phyloP scores from a whole-genome alignment of 2,329 filamentous ascomycete genomes.

The Sordariomycetes sp. region DNA sequence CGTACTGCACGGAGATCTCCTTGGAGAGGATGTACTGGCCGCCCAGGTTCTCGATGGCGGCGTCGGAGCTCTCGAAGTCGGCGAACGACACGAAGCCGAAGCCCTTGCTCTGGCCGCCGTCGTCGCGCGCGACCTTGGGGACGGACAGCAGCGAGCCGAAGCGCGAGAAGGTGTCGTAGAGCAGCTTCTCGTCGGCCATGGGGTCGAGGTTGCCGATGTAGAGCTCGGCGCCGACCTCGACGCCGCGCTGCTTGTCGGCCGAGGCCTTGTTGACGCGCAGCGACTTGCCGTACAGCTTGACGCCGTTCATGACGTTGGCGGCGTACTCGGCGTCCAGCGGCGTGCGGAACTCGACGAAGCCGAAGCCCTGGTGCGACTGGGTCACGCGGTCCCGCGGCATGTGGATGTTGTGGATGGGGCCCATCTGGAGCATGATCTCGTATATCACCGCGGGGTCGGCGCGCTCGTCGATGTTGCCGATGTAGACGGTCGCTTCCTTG shows the following conservation, averaged over 20 bases:
- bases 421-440: slow-evolving; percentile 97
- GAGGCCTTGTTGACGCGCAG: slow-evolving; percentile 89
- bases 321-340: slow-evolving; percentile 96
- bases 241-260: slow-evolving; percentile 87
- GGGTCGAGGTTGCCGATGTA: slow-evolving; percentile 93
- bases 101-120: slow-evolving; percentile 79
- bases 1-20: slow-evolving; percentile 92
- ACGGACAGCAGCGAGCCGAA: slow-evolving; percentile 78
- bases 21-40: slow-evolving; percentile 96
- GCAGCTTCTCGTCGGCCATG: slow-evolving; percentile 88
- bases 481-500: slow-evolving; percentile 95
- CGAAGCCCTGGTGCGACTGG: slow-evolving; percentile 93
- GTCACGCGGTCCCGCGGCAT: slow-evolving; percentile 97
- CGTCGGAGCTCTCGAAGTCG: slow-evolving; percentile 88
- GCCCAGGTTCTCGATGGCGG: slow-evolving; percentile 85
- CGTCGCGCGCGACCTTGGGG: slow-evolving; percentile 88
- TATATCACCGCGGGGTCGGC: slow-evolving; percentile 83
- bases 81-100: slow-evolving; percentile 93
- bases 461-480: slow-evolving; percentile 97
- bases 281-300: slow-evolving; percentile 85
- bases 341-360: slow-evolving; percentile 96
- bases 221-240: slow-evolving; percentile 91
- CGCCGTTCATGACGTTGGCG: slow-evolving; percentile 90
- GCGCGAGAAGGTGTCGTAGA: slow-evolving; percentile 88
- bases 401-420: slow-evolving; percentile 95